Conservation (phyloP, 495 filamentous ascomycete species). For the Penicillium fimorum region DNA sequence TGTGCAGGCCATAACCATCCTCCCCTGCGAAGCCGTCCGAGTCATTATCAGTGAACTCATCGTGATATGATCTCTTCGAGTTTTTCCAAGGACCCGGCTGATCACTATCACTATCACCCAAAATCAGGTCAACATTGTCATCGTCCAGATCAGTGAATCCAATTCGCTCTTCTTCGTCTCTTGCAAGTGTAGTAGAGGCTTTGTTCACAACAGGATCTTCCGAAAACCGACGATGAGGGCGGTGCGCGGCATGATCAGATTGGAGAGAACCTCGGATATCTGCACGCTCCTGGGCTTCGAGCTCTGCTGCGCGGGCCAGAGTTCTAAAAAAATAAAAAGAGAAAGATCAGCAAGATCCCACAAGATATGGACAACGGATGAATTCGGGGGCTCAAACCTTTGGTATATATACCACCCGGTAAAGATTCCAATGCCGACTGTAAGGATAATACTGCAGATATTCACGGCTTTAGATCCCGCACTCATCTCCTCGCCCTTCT, state of each 20-base stretch:
- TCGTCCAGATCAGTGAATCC: slow-evolving; percentile 47
- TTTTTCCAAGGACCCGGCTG: slow-evolving; percentile 25
- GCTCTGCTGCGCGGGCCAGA: slow-evolving; percentile 74
- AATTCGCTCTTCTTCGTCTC: slow-evolving; percentile 50
- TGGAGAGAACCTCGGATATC: slow-evolving; percentile 43
- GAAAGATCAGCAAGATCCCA: slow-evolving; percentile 3
- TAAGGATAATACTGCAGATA: slow-evolving; percentile 75
- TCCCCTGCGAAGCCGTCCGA: slow-evolving; percentile 45
- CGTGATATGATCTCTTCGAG: slow-evolving; percentile 38
- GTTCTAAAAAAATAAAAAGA: slow-evolving; percentile 50
- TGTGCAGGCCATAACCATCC: slow-evolving; percentile 49
- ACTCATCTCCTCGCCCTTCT: slow-evolving; percentile 65
- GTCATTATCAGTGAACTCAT: slow-evolving; percentile 57
- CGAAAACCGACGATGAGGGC: slow-evolving; percentile 42
- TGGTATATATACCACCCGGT: slow-evolving; percentile 86
- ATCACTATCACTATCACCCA: slow-evolving; percentile 40
- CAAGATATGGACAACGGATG: background rate
- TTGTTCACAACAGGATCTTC: slow-evolving; percentile 45
- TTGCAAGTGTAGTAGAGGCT: slow-evolving; percentile 44
- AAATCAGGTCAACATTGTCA: slow-evolving; percentile 41
- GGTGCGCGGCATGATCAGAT: slow-evolving; percentile 40
- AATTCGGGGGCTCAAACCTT: slow-evolving; percentile 37
- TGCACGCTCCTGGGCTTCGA: slow-evolving; percentile 77
- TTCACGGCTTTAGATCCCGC: slow-evolving; percentile 62
- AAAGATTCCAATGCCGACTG: slow-evolving; percentile 63